Evolutionary conservation across 306 rosid species (phyloP).

Genomic region (Citrullus amarus): DNA sequence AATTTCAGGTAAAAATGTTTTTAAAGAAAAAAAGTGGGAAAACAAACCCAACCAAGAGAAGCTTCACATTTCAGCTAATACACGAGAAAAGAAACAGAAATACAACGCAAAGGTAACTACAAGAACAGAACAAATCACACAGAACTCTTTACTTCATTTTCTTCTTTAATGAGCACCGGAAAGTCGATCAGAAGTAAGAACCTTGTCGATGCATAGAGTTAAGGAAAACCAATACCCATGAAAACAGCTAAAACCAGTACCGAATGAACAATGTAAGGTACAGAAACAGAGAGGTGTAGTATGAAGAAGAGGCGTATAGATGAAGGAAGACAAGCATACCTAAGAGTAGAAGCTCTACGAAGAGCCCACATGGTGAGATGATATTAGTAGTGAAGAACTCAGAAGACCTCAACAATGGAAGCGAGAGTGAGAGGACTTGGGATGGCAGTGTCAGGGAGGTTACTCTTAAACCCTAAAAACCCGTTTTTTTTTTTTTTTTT

Average conservation of each 20-base stretch:
- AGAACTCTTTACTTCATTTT: too few species aligned
- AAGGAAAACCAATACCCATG: not conserved
- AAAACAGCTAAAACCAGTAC: not conserved
- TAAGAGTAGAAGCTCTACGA: conserved; percentile 8
- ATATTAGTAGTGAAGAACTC: not conserved
- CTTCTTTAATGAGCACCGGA: not conserved
- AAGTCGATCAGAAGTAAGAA: not conserved
- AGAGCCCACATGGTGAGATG: conserved; percentile 10
- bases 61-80: too few species aligned
- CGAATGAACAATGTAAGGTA: not conserved
- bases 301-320: not conserved
- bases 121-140: not conserved
- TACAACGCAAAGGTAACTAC: not conserved
- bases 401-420: not conserved
- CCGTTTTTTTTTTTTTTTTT: too few species aligned
- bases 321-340: conserved; percentile 3
- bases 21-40: not conserved
- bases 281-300: not conserved
- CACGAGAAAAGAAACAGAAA: too few species aligned
- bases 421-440: not conserved
- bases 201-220: not conserved
- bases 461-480: not conserved
- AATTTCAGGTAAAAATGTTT: not conserved
- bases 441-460: not conserved
- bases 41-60: too few species aligned